A percentile compares a stretch with the other conserved stretches of the same genome.
These are phyloP conservation scores for Solanum lycopersicoides DNA, from an alignment of 257 asterid species.

Conservation along the genomic window DNA sequence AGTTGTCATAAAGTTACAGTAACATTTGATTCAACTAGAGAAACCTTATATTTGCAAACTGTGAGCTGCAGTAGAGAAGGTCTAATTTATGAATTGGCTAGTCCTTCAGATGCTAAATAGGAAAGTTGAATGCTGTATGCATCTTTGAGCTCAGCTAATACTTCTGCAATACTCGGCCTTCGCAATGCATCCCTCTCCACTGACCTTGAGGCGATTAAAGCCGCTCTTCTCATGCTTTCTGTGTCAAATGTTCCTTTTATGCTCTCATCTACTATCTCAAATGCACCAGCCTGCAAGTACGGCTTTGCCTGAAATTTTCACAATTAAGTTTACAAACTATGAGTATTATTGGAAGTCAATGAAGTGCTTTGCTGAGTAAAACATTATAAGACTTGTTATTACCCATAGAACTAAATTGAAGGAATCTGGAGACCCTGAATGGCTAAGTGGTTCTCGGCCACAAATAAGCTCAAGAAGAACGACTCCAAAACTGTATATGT, in stretches of 20 bases:
- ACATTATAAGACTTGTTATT: not conserved
- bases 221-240: conserved; percentile 87
- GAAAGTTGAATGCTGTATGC: conserved; percentile 76
- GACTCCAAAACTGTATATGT: conserved; percentile 86
- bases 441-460: conserved; percentile 87
- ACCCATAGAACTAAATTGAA: conserved; percentile 90
- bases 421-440: conserved; percentile 87
- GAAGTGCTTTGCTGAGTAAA: not conserved
- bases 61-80: not conserved
- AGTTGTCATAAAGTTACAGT: not conserved
- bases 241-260: conserved; percentile 58
- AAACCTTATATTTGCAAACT: not conserved
- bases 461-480: conserved; percentile 92
- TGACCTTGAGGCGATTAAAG: conserved; percentile 72
- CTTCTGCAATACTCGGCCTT: conserved; percentile 67
- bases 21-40: not conserved
- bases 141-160: conserved; percentile 66
- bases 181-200: conserved; percentile 81
- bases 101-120: conserved; percentile 53
- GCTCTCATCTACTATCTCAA: conserved; percentile 83
- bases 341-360: not conserved
- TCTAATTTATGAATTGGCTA: conserved; percentile 15
- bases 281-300: conserved; percentile 88
- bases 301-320: conserved; percentile 76
- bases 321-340: not conserved